These are phyloP conservation scores for Moniliella sp. DNA, from an alignment of 1,284 basidiomycete species.

Conservation along the genomic window DNA sequence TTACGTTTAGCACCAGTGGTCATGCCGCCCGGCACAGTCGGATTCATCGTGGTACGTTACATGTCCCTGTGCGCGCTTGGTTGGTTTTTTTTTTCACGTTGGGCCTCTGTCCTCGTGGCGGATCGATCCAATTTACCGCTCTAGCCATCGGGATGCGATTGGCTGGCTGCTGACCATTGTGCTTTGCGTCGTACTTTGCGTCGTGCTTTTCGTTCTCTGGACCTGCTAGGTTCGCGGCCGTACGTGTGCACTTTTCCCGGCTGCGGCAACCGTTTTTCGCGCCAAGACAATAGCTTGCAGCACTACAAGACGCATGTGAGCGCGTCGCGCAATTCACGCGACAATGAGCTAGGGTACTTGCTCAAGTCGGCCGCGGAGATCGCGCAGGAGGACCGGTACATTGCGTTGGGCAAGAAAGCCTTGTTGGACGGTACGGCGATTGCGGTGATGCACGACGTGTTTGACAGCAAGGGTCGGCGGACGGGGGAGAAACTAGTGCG, in stretches of 20 bases:
- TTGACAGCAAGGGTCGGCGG: slow-evolving; percentile 14
- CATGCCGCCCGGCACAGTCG: slow-evolving; percentile 59
- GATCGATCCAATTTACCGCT: too few species aligned
- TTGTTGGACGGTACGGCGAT: slow-evolving; percentile 26
- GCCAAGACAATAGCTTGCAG: slow-evolving; percentile 31
- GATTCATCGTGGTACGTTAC: too few species aligned
- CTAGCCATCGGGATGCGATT: too few species aligned
- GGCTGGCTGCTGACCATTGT: too few species aligned
- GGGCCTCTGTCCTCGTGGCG: too few species aligned
- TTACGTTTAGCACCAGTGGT: slow-evolving; percentile 58
- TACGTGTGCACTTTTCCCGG: slow-evolving; percentile 31
- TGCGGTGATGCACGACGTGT: slow-evolving; percentile 22
- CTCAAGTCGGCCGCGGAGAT: too few species aligned
- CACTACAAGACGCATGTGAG: slow-evolving; percentile 30
- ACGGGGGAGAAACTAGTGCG: slow-evolving; percentile 17
- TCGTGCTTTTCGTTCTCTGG: too few species aligned
- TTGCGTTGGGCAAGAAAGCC: slow-evolving; percentile 15
- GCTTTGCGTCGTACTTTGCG: too few species aligned
- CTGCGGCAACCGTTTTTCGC: slow-evolving; percentile 29
- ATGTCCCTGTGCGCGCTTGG: too few species aligned
- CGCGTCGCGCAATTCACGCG: too few species aligned
- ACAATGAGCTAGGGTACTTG: too few species aligned
- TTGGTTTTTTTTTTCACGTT: too few species aligned
- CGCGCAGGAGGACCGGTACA: slow-evolving; percentile 7
- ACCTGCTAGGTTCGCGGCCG: slow-evolving; percentile 16